Percentiles rank a stretch among this genome's conserved stretches.
These are phyloP conservation scores for Dactylonectria estremocensis DNA, from an alignment of 2,329 filamentous ascomycete genomes.

Conservation along the genomic window DNA sequence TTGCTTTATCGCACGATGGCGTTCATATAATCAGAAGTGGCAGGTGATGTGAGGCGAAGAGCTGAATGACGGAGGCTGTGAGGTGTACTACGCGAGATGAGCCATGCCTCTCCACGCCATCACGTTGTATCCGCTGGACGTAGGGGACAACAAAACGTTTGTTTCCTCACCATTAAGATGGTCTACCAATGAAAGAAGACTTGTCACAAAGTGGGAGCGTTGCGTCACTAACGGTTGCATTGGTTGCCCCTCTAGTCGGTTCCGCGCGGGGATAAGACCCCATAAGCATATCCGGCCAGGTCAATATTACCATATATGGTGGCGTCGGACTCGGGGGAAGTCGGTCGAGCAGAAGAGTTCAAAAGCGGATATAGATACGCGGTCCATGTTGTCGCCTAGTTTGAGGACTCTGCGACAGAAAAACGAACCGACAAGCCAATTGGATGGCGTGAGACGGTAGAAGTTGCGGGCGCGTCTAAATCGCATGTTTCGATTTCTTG, in stretches of 20 bases:
- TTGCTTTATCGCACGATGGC: constrained; percentile 4
- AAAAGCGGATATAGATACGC: constrained; percentile 4
- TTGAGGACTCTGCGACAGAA: constrained; percentile 15
- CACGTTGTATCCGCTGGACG: not conserved
- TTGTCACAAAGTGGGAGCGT: constrained; percentile 3
- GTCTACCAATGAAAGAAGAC: constrained; percentile 2
- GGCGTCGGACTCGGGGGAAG: constrained; percentile 16
- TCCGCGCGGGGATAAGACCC: not conserved
- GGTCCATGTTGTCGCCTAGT: constrained; percentile 5
- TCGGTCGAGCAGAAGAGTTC: not conserved
- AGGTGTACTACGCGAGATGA: constrained; percentile 11
- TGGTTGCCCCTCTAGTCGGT: not conserved
- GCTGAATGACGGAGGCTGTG: constrained; percentile 4
- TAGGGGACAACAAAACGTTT: not conserved
- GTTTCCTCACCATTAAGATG: not conserved
- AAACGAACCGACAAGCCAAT: constrained; percentile 14
- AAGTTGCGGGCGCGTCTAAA: constrained; percentile 20
- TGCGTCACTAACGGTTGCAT: not conserved
- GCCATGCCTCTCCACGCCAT: constrained; percentile 4
- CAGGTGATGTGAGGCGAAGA: constrained; percentile 8
- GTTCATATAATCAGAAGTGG: not conserved
- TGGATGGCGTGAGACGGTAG: constrained; percentile 2
- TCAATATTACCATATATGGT: not conserved
- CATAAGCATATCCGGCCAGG: not conserved
- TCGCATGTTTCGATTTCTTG: constrained; percentile 25